Evolutionary conservation across 2,329 filamentous ascomycete genomes (phyloP), one percentile per base, ranked within the genome.

Genomic region (Byssochlamys sp.): DNA sequence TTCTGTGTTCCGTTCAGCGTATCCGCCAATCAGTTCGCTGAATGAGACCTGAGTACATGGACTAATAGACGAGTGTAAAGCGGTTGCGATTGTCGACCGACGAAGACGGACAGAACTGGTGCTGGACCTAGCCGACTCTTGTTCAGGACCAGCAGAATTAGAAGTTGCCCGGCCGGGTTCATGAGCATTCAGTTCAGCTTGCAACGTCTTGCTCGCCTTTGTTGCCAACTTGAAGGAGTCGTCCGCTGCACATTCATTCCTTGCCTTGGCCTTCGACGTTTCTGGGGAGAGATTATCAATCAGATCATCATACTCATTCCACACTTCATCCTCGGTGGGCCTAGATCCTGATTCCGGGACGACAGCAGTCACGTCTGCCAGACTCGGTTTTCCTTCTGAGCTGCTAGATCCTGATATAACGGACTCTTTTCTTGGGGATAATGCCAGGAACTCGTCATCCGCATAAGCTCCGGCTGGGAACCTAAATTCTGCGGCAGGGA

Each of bases 231-330:
- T 66, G 59, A 75, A 73, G 33, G 66, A 69, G 4, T 66, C 67
- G n/a, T 60, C 58, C 11, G 58, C 56, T 29, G 66, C 64, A 1
- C 56, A 52, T 45, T 64, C 58, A 3, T 27, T 33, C 1, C 62
- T 33, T 4, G 60, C 58, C 24, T 66, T 60, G 5, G 64, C 58
- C 53, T 58, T 65, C n/a, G 59, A 61, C 39, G 62, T 63, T 35
- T 71, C 73, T 6, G 78, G 75, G 3, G 80, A 81, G 54, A 83
- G 80, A 58, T 89, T 86, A 55, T 89, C 88, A 56, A 96, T 82
- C 11, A 96, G 77, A 65, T 96, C 92, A 63, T 97, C 86, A 68
- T 95, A 96, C 72, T 95, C 92, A 55, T 91, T 86, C 92, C 92
- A 97, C 1, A 96, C 82, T 68, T 96, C 92, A 65, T 96, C 92